Percentiles rank a stretch among this genome's conserved stretches.
phyloP scores from a whole-genome alignment of 1,139 yeast genomes.

The Hansenula lynferdii region DNA sequence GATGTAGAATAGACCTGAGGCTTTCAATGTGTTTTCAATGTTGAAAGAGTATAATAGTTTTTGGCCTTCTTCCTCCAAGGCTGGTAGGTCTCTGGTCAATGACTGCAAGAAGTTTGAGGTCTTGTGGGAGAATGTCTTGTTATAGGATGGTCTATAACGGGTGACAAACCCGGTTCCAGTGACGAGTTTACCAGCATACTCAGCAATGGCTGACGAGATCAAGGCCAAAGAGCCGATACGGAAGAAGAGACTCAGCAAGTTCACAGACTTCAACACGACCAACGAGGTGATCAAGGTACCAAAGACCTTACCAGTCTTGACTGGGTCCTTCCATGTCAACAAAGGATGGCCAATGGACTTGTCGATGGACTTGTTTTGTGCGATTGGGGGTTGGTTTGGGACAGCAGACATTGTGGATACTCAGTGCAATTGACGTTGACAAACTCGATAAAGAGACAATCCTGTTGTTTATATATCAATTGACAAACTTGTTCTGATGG shows the following conservation, averaged over 20 bases:
- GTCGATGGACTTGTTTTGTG: too few species aligned
- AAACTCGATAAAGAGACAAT: too few species aligned
- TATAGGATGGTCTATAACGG: conserved; percentile 49
- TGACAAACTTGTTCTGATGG: too few species aligned
- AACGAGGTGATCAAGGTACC: conserved; percentile 59
- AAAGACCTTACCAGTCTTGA: conserved; percentile 70
- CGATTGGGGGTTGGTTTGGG: not conserved
- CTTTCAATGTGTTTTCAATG: conserved; percentile 64
- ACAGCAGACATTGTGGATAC: too few species aligned
- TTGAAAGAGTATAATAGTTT: conserved; percentile 62
- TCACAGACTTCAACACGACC: conserved; percentile 62
- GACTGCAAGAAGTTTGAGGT: conserved; percentile 40
- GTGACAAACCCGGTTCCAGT: conserved; percentile 72
- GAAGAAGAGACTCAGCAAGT: conserved; percentile 65
- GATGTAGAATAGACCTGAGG: conserved; percentile 62
- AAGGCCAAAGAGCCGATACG: conserved; percentile 31
- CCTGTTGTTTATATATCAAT: too few species aligned
- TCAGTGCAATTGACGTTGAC: too few species aligned
- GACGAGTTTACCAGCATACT: conserved; percentile 59
- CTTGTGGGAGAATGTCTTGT: conserved; percentile 30
- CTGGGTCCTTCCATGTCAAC: conserved; percentile 82
- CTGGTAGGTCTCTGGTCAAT: conserved; percentile 29
- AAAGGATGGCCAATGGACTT: conserved; percentile 32
- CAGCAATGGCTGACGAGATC: conserved; percentile 59
- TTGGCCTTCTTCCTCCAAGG: conserved; percentile 47